phyloP scores from a whole-genome alignment of 2,329 filamentous ascomycete genomes.

The Diaporthe sp. region DNA sequence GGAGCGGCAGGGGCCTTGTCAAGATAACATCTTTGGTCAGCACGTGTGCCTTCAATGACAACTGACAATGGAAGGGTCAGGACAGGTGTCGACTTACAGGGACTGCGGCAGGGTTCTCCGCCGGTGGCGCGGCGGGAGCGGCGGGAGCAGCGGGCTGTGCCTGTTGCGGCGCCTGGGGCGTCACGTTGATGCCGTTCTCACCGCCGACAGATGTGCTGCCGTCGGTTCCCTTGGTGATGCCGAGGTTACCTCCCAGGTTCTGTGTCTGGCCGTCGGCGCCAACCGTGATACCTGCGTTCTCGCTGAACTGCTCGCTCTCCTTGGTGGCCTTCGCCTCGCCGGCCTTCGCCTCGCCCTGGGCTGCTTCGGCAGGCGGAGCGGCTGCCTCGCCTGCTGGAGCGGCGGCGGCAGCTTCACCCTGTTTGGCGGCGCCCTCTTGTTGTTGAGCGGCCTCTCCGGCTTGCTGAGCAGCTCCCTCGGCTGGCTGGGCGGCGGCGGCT shows the following conservation, averaged over 20 bases:
- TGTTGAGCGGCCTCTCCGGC: conserved; percentile 5
- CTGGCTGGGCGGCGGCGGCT: background rate
- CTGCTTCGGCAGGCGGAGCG: conserved; percentile 4
- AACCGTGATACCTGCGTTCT: conserved; percentile 39
- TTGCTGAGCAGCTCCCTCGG: conserved; percentile 4
- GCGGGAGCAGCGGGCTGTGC: conserved; percentile 26
- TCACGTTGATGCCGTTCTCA: conserved; percentile 39
- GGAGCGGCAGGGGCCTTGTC: conserved; percentile 6
- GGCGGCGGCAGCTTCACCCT: background rate
- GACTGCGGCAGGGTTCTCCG: background rate
- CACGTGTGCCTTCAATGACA: no score
- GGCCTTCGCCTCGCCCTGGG: conserved; percentile 12
- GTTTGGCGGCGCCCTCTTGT: background rate
- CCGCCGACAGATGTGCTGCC: conserved; percentile 40
- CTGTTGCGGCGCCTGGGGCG: conserved; percentile 9
- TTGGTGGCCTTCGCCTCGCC: conserved; percentile 33
- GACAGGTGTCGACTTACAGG: background rate
- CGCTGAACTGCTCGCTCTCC: conserved; percentile 41
- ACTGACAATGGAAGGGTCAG: background rate
- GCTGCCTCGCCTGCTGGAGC: conserved; percentile 9
- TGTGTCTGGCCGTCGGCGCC: conserved; percentile 35
- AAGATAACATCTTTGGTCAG: background rate
- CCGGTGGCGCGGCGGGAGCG: background rate
- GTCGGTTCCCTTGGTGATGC: conserved; percentile 39
- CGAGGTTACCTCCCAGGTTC: conserved; percentile 40